Evolutionary conservation across 345 rosid genomes (phyloP), one percentile per base, ranked within the genome.

Genomic region (Microcos paniculata): DNA sequence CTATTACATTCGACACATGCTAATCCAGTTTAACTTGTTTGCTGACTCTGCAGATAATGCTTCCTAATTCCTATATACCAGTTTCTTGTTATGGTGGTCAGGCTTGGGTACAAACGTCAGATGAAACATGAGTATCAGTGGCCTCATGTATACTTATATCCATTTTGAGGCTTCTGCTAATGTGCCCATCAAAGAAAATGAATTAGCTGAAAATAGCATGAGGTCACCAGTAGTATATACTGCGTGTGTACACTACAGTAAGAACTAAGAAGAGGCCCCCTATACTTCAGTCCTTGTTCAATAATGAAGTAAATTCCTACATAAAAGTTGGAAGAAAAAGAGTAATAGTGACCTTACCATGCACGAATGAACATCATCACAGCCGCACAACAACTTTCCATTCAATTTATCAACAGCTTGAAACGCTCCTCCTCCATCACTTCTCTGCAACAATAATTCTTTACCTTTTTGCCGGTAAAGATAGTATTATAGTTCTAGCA

Each of bases 351-450:
- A n/a, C n/a, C 57, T 69, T 69, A 69, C 73, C 59, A 19, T 8
- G 8, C 73, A 69, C 19, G 45, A 30, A 69, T 69, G 73, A 40
- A 51, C 45, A 31, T 70, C 70, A 15, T 65, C 73, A 31, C 73
- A 70, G 30, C 73, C 30, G 12, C 59, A 69, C 19, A 84, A 69
- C 46, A 84, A 82, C 80, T 80, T 74, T 15, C 93, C 95, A 18
- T 90, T 90, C 75, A 90, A 73, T 45, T 58, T 81, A 70, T 90
- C 92, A 4, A 89, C 56, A 14, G 90, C 93, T 80, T 80, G 77
- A 78, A 90, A 90, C 75, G 84, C 84, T 77, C 91, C 90, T 71
- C 91, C 93, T 74, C 92, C 90, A 21, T 68, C 49, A 53, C 93
- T 85, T 62, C 89, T 87, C 89, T 88, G 73, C 74, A 61, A 18